Conservation (phyloP, 2,329 filamentous ascomycete genomes). For the Cercospora nicotianae region DNA sequence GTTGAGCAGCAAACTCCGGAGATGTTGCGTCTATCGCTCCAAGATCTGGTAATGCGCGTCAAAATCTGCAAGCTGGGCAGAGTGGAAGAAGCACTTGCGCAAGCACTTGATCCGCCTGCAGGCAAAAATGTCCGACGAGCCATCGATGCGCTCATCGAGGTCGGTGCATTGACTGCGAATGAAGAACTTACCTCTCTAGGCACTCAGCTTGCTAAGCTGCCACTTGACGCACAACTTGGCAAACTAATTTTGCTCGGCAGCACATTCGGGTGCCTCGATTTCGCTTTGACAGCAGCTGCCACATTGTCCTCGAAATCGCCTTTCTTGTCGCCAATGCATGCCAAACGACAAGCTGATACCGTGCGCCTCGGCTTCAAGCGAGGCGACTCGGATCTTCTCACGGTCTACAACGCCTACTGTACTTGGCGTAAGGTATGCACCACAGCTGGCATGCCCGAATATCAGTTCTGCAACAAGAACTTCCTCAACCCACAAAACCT, state of each 20-base stretch:
- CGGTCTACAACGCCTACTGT: conserved; percentile 88
- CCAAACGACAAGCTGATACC: conserved; percentile 76
- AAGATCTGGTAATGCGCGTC: conserved; percentile 91
- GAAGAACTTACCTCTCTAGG: conserved; percentile 89
- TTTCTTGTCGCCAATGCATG: conserved; percentile 82
- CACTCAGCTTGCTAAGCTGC: conserved; percentile 80
- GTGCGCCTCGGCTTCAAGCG: conserved; percentile 76
- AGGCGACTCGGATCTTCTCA: conserved; percentile 87
- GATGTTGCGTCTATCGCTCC: conserved; percentile 88
- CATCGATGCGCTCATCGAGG: conserved; percentile 89
- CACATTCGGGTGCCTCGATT: conserved; percentile 88
- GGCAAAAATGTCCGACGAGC: conserved; percentile 90
- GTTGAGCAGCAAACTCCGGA: conserved; percentile 93
- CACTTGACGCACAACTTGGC: conserved; percentile 89
- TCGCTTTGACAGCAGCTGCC: conserved; percentile 85
- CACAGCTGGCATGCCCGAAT: conserved; percentile 70
- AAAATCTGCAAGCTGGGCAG: conserved; percentile 96
- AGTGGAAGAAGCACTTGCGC: conserved; percentile 83
- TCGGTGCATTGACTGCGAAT: conserved; percentile 75
- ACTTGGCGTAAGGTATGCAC: conserved; percentile 83
- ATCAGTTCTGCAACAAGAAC: conserved; percentile 91
- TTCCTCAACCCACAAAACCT: conserved; percentile 88
- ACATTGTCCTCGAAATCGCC: conserved; percentile 94
- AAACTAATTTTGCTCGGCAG: conserved; percentile 86
- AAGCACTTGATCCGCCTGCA: conserved; percentile 86